Percentiles rank a stretch among this genome's conserved stretches.
Conservation (phyloP, 75 land plant species). For the Azolla pinnata region DNA sequence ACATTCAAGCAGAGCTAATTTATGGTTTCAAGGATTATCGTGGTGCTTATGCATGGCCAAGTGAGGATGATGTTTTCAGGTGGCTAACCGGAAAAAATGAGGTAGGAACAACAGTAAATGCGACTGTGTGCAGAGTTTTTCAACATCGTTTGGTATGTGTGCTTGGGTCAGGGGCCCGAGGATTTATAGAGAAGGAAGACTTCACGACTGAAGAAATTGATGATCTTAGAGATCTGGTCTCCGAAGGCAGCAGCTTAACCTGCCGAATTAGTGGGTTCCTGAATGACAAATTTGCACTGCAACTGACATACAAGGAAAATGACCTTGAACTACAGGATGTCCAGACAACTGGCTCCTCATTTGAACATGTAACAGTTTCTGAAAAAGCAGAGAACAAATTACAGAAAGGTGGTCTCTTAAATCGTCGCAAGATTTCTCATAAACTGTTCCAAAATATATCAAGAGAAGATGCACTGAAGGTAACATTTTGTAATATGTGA, state of each 20-base stretch:
- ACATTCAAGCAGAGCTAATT: constrained; percentile 62
- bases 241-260: constrained; percentile 71
- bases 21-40: constrained; percentile 82
- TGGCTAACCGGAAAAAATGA: constrained; percentile 82
- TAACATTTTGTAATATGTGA: constrained; percentile 11
- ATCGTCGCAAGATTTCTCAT: constrained; percentile 89
- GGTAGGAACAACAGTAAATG: constrained; percentile 77
- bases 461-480: constrained; percentile 72
- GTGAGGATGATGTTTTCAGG: constrained; percentile 59
- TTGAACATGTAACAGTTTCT: constrained; percentile 36
- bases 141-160: constrained; percentile 46
- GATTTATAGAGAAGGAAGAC: constrained; percentile 51
- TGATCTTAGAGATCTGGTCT: constrained; percentile 38
- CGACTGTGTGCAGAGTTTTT: constrained; percentile 58
- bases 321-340: constrained; percentile 43
- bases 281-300: constrained; percentile 36
- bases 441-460: constrained; percentile 82
- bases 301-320: constrained; percentile 34
- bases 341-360: constrained; percentile 1
- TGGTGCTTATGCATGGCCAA: constrained; percentile 44
- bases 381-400: constrained; percentile 49
- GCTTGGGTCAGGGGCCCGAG: constrained; percentile 78
- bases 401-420: constrained; percentile 46
- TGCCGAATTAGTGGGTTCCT: constrained; percentile 55
- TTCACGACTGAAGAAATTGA: constrained; percentile 48